Conservation (phyloP, 306 rosid species). For the Prunus padus region DNA sequence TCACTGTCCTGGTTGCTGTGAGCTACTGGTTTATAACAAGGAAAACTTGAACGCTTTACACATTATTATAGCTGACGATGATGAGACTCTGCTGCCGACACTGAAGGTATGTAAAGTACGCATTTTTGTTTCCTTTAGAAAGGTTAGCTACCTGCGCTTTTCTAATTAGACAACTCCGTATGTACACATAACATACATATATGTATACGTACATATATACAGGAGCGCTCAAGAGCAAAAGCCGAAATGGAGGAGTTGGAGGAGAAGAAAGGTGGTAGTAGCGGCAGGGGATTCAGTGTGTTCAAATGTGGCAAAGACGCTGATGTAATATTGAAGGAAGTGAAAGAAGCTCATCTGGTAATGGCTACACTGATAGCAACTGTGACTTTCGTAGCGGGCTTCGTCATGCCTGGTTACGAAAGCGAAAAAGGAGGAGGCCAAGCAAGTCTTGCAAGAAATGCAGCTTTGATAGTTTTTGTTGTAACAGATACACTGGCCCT, state of each 20-base stretch:
- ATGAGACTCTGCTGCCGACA: not conserved
- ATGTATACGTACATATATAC: no score
- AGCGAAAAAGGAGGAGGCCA: not conserved
- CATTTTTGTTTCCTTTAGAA: no score
- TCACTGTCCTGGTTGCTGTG: not conserved
- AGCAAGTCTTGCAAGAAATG: not conserved
- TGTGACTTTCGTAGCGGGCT: not conserved
- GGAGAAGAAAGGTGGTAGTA: not conserved
- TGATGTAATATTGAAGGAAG: not conserved
- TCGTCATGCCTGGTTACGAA: not conserved
- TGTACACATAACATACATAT: no score
- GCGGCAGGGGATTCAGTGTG: not conserved
- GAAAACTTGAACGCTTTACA: not conserved
- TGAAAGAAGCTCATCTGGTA: not conserved
- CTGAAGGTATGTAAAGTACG: not conserved
- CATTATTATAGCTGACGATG: not conserved
- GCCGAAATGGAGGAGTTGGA: not conserved
- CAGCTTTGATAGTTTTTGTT: not conserved
- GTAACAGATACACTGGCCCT: not conserved
- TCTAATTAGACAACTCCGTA: no score
- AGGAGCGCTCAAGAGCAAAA: not conserved
- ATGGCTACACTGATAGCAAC: conserved; percentile 2
- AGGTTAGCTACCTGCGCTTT: no score
- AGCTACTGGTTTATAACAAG: not conserved
- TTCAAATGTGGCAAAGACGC: not conserved